Evolutionary conservation across 1,284 basidiomycete genomes (phyloP).

Genomic region (Puccinia hordei): DNA sequence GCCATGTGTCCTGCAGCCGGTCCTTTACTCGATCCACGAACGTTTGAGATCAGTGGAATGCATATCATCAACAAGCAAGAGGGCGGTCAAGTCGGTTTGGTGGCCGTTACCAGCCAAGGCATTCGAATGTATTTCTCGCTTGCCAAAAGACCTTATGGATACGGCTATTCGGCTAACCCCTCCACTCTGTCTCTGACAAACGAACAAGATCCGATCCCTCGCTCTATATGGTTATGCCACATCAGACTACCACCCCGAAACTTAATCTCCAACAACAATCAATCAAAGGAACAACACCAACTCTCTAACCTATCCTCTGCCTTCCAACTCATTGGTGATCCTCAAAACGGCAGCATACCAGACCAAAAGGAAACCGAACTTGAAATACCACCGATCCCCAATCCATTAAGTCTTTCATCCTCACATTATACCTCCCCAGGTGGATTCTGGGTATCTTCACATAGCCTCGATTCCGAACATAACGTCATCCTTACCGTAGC

Average conservation of each 20-base stretch:
- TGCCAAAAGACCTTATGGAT: constrained; percentile 57
- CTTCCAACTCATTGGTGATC: constrained; percentile 38
- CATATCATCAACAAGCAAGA: constrained; percentile 59
- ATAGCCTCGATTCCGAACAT: constrained; percentile 69
- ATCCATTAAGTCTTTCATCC: constrained; percentile 59
- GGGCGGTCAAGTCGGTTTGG: constrained; percentile 63
- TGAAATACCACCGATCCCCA: constrained; percentile 63
- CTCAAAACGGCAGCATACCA: constrained; percentile 9
- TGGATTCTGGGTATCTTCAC: constrained; percentile 58
- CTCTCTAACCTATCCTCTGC: constrained; percentile 37
- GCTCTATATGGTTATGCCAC: constrained; percentile 69
- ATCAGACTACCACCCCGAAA: constrained; percentile 72
- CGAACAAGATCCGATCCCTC: constrained; percentile 31
- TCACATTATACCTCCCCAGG: constrained; percentile 65
- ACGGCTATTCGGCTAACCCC: constrained; percentile 53
- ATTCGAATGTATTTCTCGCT: constrained; percentile 75
- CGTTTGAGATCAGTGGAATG: constrained; percentile 60
- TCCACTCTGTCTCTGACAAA: constrained; percentile 52
- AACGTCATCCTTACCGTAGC: constrained; percentile 75
- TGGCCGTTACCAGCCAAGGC: constrained; percentile 73
- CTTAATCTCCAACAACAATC: constrained; percentile 49
- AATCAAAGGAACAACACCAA: constrained; percentile 47
- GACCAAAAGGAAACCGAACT: constrained; percentile 53
- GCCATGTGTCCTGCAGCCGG: constrained; percentile 57
- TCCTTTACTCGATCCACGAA: constrained; percentile 72